A percentile compares a stretch with the other conserved stretches of the same genome.
These are phyloP conservation scores for Xylaria curta DNA, from an alignment of 495 filamentous ascomycete genomes.

Conservation along the genomic window DNA sequence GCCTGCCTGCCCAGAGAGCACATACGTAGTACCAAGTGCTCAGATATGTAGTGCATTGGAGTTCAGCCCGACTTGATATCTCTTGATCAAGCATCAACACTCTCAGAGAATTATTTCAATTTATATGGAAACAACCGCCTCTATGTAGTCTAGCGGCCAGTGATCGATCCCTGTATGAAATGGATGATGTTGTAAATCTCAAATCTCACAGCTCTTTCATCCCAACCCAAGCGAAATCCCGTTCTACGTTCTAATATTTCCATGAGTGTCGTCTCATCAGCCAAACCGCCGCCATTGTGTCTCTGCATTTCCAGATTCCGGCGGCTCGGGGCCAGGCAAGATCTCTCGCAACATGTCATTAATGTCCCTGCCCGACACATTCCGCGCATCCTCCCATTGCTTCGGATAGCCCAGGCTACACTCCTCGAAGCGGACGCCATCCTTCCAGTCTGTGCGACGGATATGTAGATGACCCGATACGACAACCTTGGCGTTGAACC, in stretches of 20 bases:
- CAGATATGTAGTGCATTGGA: neutral
- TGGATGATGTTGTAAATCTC: neutral
- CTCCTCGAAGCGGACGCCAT: slow-evolving; percentile 43
- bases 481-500: slow-evolving; percentile 43
- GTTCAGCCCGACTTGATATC: neutral
- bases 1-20: too few relatives aligned
- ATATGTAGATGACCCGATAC: slow-evolving; percentile 44
- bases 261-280: slow-evolving; percentile 16
- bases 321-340: slow-evolving; percentile 37
- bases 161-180: neutral
- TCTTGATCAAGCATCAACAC: neutral
- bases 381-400: slow-evolving; percentile 41
- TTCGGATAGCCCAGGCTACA: slow-evolving; percentile 42
- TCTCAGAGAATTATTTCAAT: neutral
- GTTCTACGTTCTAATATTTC: neutral
- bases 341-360: slow-evolving; percentile 44
- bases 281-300: slow-evolving; percentile 38
- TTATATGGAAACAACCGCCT: neutral
- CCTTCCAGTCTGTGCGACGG: slow-evolving; percentile 45
- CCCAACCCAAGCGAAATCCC: neutral
- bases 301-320: slow-evolving; percentile 30
- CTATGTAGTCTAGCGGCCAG: neutral
- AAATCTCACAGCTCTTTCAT: neutral
- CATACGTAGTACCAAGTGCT: neutral
- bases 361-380: slow-evolving; percentile 32